Evolutionary conservation across 208 protist genomes (phyloP), one percentile per base, ranked within the genome.

Genomic region (Trypanosoma conorhini): DNA sequence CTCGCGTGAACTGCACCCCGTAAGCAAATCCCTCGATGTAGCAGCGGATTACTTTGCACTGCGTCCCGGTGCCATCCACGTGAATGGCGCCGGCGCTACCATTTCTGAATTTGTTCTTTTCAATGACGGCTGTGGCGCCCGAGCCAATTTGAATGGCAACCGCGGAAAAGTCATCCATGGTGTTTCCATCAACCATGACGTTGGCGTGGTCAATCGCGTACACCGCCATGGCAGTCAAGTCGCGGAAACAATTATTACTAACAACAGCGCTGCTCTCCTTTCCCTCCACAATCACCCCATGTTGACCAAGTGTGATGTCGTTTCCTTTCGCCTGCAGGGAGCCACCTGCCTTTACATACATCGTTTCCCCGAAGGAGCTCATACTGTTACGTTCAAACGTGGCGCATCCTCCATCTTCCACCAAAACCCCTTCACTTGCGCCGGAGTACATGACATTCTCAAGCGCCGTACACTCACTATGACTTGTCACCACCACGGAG

Each of bases 271-370:
- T 74, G 40, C 63, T 81, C 46, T 46, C 50, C 10, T 60, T 9
- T n/a, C 71, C 80, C 21, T 46, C 31, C 1, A 81, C 67, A 56
- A 76, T 48, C n/a, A 85, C 51, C 31, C 70, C 71, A 35, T 72
- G 38, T 24, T 67, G 38, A 42, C 70, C 40, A 35, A 79, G 74
- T 26, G 58, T 67, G 13, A 80, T 24, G 44, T 69, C 61, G 62
- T 81, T 85, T 17, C 68, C 56, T 31, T 74, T 51, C 1, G 46
- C 70, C 61, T 69, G 22, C 28, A 76, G 38, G 33, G 33, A 62
- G 54, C 79, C 63, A 26, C 65, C 69, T 12, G 33, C 33, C 38
- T 62, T 77, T 22, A 80, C 74, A 51, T 69, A 74, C 52, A 84
- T 63, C n/a, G 60, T 52, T 50, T 73, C 56, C 12, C 50, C n/a